Conservation (phyloP, 805 yeast genomes). For the Vanderwaltozyma verrucispora region DNA sequence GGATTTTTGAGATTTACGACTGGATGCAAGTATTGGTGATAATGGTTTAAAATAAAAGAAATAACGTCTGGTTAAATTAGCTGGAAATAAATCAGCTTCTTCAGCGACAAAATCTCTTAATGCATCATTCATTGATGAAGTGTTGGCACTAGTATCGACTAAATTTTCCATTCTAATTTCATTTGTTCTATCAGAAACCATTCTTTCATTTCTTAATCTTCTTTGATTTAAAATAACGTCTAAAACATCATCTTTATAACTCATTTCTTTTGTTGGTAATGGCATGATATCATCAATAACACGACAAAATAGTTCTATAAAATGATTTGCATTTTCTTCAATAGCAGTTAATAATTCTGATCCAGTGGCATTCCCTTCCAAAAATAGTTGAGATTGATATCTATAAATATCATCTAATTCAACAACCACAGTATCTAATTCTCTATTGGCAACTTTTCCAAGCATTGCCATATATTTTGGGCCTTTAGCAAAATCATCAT, state of each 20-base stretch:
- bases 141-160: slow-evolving; percentile 17
- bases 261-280: slow-evolving; percentile 63
- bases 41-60: slow-evolving; percentile 78
- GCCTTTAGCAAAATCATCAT: slow-evolving; percentile 31
- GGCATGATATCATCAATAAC: slow-evolving; percentile 81
- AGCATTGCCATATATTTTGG: slow-evolving; percentile 69
- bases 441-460: slow-evolving; percentile 79
- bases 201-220: slow-evolving; percentile 65
- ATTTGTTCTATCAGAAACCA: slow-evolving; percentile 55
- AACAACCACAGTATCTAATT: slow-evolving; percentile 51
- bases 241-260: slow-evolving; percentile 78
- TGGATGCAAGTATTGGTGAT: slow-evolving; percentile 30
- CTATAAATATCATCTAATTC: slow-evolving; percentile 77
- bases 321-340: slow-evolving; percentile 65
- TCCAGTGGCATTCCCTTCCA: slow-evolving; percentile 14
- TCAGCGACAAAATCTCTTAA: slow-evolving; percentile 28
- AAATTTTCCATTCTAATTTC: slow-evolving; percentile 39
- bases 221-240: slow-evolving; percentile 92
- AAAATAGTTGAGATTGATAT: slow-evolving; percentile 44
- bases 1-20: slow-evolving; percentile 18
- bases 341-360: slow-evolving; percentile 32
- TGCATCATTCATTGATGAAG: slow-evolving; percentile 20
- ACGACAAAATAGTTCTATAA: slow-evolving; percentile 62
- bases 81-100: slow-evolving; percentile 58
- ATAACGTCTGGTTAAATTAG: slow-evolving; percentile 80